phyloP scores from a whole-genome alignment of 495 filamentous ascomycete genomes.

The Tuber brumale region DNA sequence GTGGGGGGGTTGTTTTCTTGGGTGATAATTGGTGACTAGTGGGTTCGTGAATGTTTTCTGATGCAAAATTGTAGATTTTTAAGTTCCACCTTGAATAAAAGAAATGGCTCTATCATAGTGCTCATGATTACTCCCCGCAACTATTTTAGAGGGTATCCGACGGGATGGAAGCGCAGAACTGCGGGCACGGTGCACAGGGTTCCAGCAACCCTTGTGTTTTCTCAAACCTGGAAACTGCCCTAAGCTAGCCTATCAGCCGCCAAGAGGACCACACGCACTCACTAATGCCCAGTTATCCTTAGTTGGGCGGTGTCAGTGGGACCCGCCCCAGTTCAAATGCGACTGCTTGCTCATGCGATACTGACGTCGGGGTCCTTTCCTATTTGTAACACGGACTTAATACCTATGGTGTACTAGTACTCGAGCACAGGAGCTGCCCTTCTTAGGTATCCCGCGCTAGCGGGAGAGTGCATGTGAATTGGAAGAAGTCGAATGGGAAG shows the following conservation, averaged over 20 bases:
- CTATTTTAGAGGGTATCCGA: neutral
- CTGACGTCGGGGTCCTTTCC: neutral
- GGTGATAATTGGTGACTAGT: neutral
- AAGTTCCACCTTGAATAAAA: neutral
- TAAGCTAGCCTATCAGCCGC: no score
- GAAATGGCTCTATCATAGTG: neutral
- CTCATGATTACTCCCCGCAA: neutral
- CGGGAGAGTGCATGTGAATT: neutral
- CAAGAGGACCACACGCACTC: no score
- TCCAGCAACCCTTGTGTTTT: no score
- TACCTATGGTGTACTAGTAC: neutral
- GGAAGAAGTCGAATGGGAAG: no score
- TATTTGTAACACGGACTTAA: neutral
- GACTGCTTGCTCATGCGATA: neutral
- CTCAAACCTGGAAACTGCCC: no score
- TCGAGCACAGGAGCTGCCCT: neutral
- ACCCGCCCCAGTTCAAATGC: no score
- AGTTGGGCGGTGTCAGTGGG: no score
- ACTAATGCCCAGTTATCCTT: no score
- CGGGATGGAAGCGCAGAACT: no score
- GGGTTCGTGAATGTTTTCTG: neutral
- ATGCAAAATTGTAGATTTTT: neutral
- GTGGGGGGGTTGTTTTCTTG: neutral
- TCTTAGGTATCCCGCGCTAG: neutral
- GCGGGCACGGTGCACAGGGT: no score